Percentiles rank a stretch among this genome's conserved stretches.
Conservation (phyloP, 805 yeast species). For the Lipomyces orientalis region DNA sequence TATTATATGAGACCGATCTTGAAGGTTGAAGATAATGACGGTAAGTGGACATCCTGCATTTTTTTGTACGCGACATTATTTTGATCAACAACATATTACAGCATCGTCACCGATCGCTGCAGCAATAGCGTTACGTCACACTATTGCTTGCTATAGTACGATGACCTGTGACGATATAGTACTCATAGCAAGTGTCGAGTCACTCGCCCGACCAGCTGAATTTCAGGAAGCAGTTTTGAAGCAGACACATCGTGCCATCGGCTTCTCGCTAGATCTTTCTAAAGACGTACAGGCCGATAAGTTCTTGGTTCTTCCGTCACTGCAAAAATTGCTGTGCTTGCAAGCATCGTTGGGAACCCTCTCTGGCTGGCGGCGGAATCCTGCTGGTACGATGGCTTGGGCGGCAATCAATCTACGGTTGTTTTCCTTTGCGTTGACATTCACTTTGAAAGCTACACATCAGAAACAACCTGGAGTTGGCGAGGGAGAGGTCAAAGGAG, state of each 20-base stretch:
- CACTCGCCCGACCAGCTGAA: constrained; percentile 44
- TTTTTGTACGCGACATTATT: neutral
- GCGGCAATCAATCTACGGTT: constrained; percentile 70
- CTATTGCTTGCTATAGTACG: constrained; percentile 72
- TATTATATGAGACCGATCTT: constrained; percentile 29
- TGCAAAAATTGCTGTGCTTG: constrained; percentile 72
- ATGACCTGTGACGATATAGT: constrained; percentile 73
- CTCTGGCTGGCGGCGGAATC: constrained; percentile 53
- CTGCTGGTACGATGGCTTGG: constrained; percentile 61
- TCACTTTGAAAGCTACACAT: constrained; percentile 57
- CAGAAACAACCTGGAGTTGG: constrained; percentile 59
- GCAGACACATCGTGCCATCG: constrained; percentile 78
- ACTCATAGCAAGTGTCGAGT: constrained; percentile 58
- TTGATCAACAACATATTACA: constrained; percentile 15
- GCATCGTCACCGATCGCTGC: constrained; percentile 52
- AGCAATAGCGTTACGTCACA: constrained; percentile 68
- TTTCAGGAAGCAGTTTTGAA: constrained; percentile 55
- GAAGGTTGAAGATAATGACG: constrained; percentile 16
- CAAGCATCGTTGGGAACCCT: constrained; percentile 68
- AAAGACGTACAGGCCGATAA: constrained; percentile 75
- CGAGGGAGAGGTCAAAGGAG: constrained; percentile 51
- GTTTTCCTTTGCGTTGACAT: constrained; percentile 73
- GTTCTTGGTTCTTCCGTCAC: constrained; percentile 73
- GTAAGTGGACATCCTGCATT: constrained; percentile 2
- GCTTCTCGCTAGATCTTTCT: constrained; percentile 69